Evolutionary conservation across 2,329 filamentous ascomycete species (phyloP).

Genomic region (Sphaerulina vaccinii): DNA sequence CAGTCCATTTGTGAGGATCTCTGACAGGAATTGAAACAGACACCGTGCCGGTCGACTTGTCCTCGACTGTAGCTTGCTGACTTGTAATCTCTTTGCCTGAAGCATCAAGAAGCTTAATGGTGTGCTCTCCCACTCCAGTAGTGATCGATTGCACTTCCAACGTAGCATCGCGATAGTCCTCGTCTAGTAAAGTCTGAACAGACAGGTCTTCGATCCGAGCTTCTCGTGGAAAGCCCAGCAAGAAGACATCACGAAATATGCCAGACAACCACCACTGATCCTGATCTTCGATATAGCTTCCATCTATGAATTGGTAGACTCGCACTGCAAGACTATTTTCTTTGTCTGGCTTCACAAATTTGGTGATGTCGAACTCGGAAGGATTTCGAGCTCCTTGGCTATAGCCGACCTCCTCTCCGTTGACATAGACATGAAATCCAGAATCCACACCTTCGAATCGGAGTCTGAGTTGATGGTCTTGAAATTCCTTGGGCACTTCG

Average conservation of each 20-base stretch:
- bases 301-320: slow-evolving; percentile 71
- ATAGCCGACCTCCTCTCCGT: slow-evolving; percentile 64
- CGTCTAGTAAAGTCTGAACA: slow-evolving; percentile 55
- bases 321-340: slow-evolving; percentile 60
- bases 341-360: slow-evolving; percentile 45
- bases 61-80: slow-evolving; percentile 4
- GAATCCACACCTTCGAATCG: slow-evolving; percentile 72
- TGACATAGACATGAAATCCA: slow-evolving; percentile 68
- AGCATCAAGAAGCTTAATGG: slow-evolving; percentile 40
- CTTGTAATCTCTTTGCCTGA: slow-evolving; percentile 38
- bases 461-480: slow-evolving; percentile 57
- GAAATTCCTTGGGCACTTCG: slow-evolving; percentile 48
- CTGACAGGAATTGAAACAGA: slow-evolving; percentile 46
- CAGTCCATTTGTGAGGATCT: slow-evolving; percentile 66
- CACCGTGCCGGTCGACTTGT: slow-evolving; percentile 24
- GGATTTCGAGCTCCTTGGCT: slow-evolving; percentile 68
- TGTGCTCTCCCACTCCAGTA: slow-evolving; percentile 45
- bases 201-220: slow-evolving; percentile 59
- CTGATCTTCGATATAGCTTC: slow-evolving; percentile 65
- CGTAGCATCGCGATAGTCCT: slow-evolving; percentile 51
- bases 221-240: slow-evolving; percentile 56
- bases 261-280: slow-evolving; percentile 37
- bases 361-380: slow-evolving; percentile 66
- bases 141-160: slow-evolving; percentile 37
- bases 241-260: slow-evolving; percentile 66